phyloP scores from a whole-genome alignment of 257 asterid species.

The Solanum chiquidenum region DNA sequence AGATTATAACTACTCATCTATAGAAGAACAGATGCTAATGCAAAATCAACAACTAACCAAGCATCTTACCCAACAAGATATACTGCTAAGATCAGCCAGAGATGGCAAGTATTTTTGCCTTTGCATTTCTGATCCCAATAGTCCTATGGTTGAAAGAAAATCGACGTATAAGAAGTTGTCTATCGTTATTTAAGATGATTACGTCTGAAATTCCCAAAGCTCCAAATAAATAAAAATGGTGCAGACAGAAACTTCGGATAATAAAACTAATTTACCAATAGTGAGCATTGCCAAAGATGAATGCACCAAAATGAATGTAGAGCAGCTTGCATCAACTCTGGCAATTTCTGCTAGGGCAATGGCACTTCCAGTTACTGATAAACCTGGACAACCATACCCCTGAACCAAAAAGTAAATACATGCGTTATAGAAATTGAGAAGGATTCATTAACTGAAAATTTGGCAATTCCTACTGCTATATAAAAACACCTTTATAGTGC shows the following conservation, averaged over 20 bases:
- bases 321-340: conserved; percentile 97
- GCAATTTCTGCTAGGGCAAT: conserved; percentile 75
- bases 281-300: conserved; percentile 93
- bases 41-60: neutral
- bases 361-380: conserved; percentile 78
- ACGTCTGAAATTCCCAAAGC: neutral
- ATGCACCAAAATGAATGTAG: conserved; percentile 85
- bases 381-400: conserved; percentile 96
- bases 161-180: neutral
- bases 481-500: conserved; percentile 63
- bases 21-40: neutral
- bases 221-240: neutral
- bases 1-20: neutral
- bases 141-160: conserved; percentile 39
- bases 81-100: conserved; percentile 54
- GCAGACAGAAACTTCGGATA: neutral
- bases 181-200: neutral
- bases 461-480: neutral
- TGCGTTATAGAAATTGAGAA: neutral
- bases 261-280: conserved; percentile 35
- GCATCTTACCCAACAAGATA: conserved; percentile 85
- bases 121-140: conserved; percentile 87
- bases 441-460: neutral
- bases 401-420: conserved; percentile 6
- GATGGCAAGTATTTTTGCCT: conserved; percentile 83